Base-by-base conservation (phyloP, 2,329 filamentous ascomycete species). In the Xylariomycetidae sp. region DNA sequence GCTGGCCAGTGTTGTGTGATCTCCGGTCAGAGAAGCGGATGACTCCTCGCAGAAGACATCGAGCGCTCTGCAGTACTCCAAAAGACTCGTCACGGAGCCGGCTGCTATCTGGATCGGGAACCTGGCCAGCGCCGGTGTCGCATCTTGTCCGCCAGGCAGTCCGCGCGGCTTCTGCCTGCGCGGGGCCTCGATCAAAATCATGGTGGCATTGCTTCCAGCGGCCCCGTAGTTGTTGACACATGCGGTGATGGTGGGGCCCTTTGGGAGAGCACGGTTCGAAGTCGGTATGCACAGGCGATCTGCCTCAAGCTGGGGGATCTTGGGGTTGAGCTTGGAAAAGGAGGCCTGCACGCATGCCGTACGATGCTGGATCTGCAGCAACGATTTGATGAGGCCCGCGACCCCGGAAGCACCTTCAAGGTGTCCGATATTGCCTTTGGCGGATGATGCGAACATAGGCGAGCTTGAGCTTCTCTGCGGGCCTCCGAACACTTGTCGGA, bases 401-500 rank as follows among this genome's bases (percentile, higher is more conserved):
- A 40, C 26, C 10, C 38, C 38, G 12, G 34, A 30, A 10, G 38
- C 28, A 13, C 30, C 34, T 13, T 40, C 38, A 2, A 25, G 31
- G 12, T 39, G 35, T 1, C 39, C 39, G 7, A 39, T 18, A 22
- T 38, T 38, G 4, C 14, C 32, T 25, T 41, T 41, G 5, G 36
- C 25, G 3, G 39, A n/a, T n/a, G n/a, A n/a, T n/a, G n/a, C 25
- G 7, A 35, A 35, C 5, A 41, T 35, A 19, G 33, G 29, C 15
- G 35, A 20, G 6, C 29, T 14, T 5, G 31, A 31, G 15, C 32
- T 27, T 23, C 38, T 30, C 12, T 22, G 25, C 31, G 14, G 23
- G 14, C 10, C 10, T 19, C 25, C 23, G n/a, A 35, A 35, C 25
- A 40, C 29, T 5, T 31, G 25, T 14, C 34, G 32, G 10, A 41